These are phyloP conservation scores for Capsella rubella DNA, from an alignment of 441 rosid species.

Conservation along the genomic window DNA sequence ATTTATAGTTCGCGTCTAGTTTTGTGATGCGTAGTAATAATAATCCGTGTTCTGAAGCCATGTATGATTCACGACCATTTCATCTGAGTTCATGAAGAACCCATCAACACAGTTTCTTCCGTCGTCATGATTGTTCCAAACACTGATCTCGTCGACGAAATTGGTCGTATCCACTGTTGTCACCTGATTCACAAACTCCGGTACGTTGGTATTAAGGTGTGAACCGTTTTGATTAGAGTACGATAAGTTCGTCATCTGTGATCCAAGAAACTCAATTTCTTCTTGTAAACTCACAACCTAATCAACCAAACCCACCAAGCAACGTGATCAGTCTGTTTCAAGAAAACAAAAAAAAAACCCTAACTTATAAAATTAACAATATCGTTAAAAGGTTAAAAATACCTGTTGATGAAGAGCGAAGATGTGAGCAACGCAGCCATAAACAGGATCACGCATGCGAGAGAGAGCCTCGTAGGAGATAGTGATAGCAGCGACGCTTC, in stretches of 20 bases:
- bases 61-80: slow-evolving; percentile 31
- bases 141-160: slow-evolving; percentile 20
- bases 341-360: neutral
- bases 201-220: slow-evolving; percentile 49
- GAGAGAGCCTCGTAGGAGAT: slow-evolving; percentile 93
- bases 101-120: slow-evolving; percentile 36
- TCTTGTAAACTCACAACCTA: slow-evolving; percentile 75
- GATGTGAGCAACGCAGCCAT: slow-evolving; percentile 90
- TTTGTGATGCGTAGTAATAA: slow-evolving; percentile 22
- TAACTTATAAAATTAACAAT: neutral
- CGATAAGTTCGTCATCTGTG: slow-evolving; percentile 60
- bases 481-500: slow-evolving; percentile 80
- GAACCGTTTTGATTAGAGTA: slow-evolving; percentile 42
- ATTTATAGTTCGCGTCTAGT: slow-evolving; percentile 6
- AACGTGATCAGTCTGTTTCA: neutral
- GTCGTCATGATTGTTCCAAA: slow-evolving; percentile 24
- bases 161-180: slow-evolving; percentile 35
- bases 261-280: slow-evolving; percentile 70
- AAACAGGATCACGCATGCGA: slow-evolving; percentile 79
- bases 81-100: slow-evolving; percentile 32
- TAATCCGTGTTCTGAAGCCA: slow-evolving; percentile 42
- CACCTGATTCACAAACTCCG: slow-evolving; percentile 54
- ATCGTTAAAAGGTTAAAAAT: neutral
- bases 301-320: neutral
- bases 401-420: slow-evolving; percentile 96